A percentile compares a stretch with the other conserved stretches of the same genome.
phyloP scores from a whole-genome alignment of 345 rosid genomes.

The Xanthoceras sorbifolium region DNA sequence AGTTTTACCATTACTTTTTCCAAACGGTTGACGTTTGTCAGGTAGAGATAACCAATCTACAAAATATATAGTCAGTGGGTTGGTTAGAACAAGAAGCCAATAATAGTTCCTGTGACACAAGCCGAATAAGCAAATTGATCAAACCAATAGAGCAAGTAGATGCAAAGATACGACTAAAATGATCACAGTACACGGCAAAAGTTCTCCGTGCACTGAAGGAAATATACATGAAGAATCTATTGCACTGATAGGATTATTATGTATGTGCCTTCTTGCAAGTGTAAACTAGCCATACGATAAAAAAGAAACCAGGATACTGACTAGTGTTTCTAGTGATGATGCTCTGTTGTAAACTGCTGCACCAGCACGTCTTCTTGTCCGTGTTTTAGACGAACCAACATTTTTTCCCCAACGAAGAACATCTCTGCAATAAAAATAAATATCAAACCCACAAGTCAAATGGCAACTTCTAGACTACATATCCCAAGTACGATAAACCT shows the following conservation, averaged over 20 bases:
- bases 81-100: conserved; percentile 12
- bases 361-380: conserved; percentile 63
- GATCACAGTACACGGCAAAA: no score
- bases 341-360: conserved; percentile 65
- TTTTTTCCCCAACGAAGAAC: conserved; percentile 75
- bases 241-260: background rate
- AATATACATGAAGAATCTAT: background rate
- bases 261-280: background rate
- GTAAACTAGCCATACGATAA: no score
- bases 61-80: background rate
- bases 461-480: background rate
- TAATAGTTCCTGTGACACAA: background rate
- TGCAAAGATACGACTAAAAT: background rate
- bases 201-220: no score
- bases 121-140: background rate
- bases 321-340: conserved; percentile 69
- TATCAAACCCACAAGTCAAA: conserved; percentile 1
- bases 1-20: conserved; percentile 80
- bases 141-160: no score
- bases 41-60: conserved; percentile 83
- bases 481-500: background rate
- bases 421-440: conserved; percentile 35
- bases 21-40: conserved; percentile 64
- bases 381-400: conserved; percentile 47
- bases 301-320: conserved; percentile 34